Evolutionary conservation across 106 monocot species (phyloP).

Genomic region (Platanthera guangdongensis): DNA sequence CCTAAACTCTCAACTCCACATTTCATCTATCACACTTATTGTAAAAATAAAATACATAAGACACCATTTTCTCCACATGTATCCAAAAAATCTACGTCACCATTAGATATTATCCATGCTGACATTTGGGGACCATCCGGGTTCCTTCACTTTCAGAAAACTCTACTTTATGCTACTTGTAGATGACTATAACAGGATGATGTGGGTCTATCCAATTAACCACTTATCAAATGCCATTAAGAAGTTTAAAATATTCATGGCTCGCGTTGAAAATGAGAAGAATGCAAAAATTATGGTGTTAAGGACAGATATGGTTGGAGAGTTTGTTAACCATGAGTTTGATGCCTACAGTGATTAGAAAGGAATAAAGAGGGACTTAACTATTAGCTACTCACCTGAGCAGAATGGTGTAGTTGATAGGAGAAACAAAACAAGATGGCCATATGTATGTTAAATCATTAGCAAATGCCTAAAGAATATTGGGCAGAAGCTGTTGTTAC

Average conservation of each 20-base stretch:
- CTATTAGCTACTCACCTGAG: not conserved
- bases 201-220: too few species aligned
- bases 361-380: not conserved
- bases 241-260: not conserved
- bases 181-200: constrained; percentile 4
- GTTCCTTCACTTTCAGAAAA: not conserved
- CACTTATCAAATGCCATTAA: not conserved
- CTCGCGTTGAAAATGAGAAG: not conserved
- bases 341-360: not conserved
- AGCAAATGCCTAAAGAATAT: not conserved
- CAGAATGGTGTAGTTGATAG: constrained; percentile 11
- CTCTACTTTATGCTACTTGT: not conserved
- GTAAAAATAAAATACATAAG: too few species aligned
- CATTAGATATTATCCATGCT: not conserved
- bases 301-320: not conserved
- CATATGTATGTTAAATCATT: not conserved
- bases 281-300: not conserved
- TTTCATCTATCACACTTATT: too few species aligned
- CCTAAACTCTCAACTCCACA: too few species aligned
- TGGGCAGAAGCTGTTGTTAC: not conserved
- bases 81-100: too few species aligned
- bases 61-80: too few species aligned
- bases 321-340: not conserved
- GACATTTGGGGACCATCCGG: not conserved
- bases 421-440: constrained; percentile 1